phyloP scores from a whole-genome alignment of 176 grass and related monocot species.

The Coix lacrymajobi region DNA sequence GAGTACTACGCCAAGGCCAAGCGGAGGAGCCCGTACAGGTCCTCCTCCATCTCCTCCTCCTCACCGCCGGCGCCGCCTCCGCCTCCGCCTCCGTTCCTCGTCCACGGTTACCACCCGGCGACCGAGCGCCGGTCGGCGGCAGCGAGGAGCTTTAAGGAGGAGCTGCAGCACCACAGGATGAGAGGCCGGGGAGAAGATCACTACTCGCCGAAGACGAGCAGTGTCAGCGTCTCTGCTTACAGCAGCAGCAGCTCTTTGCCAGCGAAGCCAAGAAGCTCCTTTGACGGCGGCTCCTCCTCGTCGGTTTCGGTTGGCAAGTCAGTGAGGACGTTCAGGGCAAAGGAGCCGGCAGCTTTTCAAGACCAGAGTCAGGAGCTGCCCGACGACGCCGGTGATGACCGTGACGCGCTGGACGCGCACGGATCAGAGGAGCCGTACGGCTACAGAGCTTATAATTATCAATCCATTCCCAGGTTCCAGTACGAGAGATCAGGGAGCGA shows the following conservation, averaged over 20 bases:
- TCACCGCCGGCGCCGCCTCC: conserved; percentile 60
- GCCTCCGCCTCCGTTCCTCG: conserved; percentile 59
- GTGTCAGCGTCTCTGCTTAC: conserved; percentile 12
- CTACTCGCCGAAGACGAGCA: background rate
- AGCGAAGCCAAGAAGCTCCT: conserved; percentile 47
- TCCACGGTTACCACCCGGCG: conserved; percentile 38
- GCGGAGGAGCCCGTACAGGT: conserved; percentile 45
- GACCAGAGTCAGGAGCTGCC: conserved; percentile 18
- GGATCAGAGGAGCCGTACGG: conserved; percentile 41
- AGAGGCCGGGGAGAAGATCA: conserved; percentile 18
- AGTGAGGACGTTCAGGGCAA: conserved; percentile 51
- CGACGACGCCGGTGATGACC: background rate
- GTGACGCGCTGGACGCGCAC: conserved; percentile 9
- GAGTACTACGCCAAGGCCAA: conserved; percentile 36
- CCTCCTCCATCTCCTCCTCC: background rate
- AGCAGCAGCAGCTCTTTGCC: conserved; percentile 21
- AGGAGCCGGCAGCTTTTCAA: conserved; percentile 20
- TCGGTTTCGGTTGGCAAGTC: conserved; percentile 32
- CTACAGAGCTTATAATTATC: conserved; percentile 42
- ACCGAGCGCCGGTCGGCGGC: conserved; percentile 36
- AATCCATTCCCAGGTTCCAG: conserved; percentile 47
- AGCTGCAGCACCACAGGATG: conserved; percentile 61
- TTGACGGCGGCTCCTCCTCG: conserved; percentile 22
- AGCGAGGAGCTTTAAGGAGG: conserved; percentile 73
- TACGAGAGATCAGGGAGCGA: conserved; percentile 32